Evolutionary conservation across 768 basidiomycete genomes (phyloP).

Genomic region (Aureoboletus auriporus): DNA sequence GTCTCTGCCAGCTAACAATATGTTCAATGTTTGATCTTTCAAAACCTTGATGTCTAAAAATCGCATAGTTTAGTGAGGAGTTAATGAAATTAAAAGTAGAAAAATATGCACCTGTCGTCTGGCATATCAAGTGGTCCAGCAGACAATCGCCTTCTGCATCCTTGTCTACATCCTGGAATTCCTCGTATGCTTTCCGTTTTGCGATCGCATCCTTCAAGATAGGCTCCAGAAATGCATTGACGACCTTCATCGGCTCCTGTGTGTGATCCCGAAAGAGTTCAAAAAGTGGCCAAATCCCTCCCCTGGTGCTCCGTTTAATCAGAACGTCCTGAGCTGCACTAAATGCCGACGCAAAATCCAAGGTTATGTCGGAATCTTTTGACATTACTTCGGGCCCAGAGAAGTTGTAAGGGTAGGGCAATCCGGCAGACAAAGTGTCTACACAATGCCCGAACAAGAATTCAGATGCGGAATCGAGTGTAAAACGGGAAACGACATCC

Average conservation of each 20-base stretch:
- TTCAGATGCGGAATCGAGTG: slow-evolving; percentile 51
- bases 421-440: slow-evolving; percentile 31
- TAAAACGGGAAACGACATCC: slow-evolving; percentile 45
- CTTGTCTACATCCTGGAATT: not conserved
- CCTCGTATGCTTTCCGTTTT: slow-evolving; percentile 15
- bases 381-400: slow-evolving; percentile 4
- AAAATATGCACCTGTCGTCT: slow-evolving; percentile 32
- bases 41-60: slow-evolving; percentile 29
- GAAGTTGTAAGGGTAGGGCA: slow-evolving; percentile 37
- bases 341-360: slow-evolving; percentile 34
- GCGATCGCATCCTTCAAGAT: slow-evolving; percentile 35
- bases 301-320: slow-evolving; percentile 25
- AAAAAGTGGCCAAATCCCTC: slow-evolving; percentile 37
- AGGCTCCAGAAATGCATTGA: slow-evolving; percentile 37
- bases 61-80: not conserved
- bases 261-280: slow-evolving; percentile 35
- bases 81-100: not conserved
- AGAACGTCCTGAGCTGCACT: slow-evolving; percentile 30
- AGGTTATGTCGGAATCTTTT: slow-evolving; percentile 11
- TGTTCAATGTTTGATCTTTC: slow-evolving; percentile 40
- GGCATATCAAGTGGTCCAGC: slow-evolving; percentile 37
- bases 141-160: slow-evolving; percentile 35
- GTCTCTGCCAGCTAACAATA: slow-evolving; percentile 43
- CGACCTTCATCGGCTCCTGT: slow-evolving; percentile 33
- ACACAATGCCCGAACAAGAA: slow-evolving; percentile 48